Evolutionary conservation across 2,329 filamentous ascomycete genomes (phyloP).

Genomic region (Neofusicoccum parvum): DNA sequence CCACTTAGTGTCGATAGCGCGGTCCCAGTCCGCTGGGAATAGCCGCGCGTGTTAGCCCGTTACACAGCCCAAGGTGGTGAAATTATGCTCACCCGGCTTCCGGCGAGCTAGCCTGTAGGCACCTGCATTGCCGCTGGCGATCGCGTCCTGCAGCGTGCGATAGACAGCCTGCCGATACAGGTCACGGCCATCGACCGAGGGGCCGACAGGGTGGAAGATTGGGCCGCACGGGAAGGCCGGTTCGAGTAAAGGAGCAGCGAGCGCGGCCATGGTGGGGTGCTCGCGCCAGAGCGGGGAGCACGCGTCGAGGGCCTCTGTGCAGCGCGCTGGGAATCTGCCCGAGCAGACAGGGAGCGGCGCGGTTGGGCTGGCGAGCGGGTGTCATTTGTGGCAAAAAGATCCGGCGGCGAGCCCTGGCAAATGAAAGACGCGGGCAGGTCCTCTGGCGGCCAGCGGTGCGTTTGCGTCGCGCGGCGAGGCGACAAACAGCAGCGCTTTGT

Average conservation of each 20-base stretch:
- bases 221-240: background rate
- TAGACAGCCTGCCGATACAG: background rate
- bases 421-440: background rate
- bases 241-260: background rate
- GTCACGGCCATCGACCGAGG: background rate
- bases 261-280: background rate
- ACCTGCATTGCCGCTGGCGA: too few species aligned
- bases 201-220: background rate
- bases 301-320: background rate
- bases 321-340: background rate
- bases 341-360: constrained; percentile 5
- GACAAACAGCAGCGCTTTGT: background rate
- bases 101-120: background rate
- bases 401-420: background rate
- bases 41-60: background rate
- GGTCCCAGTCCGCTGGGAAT: background rate
- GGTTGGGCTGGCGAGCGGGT: background rate
- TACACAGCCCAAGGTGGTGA: background rate
- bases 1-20: background rate
- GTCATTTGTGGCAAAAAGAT: background rate
- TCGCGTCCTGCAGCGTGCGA: background rate
- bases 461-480: background rate
- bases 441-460: background rate
- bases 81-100: background rate
- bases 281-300: background rate